Base-by-base conservation (phyloP, 495 filamentous ascomycete species). In the Pyronema domesticum region DNA sequence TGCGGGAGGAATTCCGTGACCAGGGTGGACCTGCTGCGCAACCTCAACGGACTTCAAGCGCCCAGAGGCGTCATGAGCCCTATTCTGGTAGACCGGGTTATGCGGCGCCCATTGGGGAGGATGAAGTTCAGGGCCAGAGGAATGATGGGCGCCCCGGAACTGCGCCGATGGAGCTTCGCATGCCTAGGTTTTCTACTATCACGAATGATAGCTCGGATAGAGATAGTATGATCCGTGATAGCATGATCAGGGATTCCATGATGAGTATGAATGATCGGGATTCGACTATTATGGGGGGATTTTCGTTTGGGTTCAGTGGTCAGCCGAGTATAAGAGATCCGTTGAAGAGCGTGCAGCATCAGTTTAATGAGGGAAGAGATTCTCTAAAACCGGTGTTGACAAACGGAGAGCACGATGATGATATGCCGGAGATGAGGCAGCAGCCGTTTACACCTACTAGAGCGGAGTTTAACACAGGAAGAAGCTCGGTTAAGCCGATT, bases 131-230 rank as follows among this genome's bases (percentile, higher is more conserved):
- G 11, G 10, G 14, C 2, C 8, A 8, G 30, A 19, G 43, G 3
- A 8, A 9, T 18, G n/a, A 34, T 14, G 50, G 19, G 11, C 9
- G 8, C n/a, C 7, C 34, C 3, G 36, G 7, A 7, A 18, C 10
- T 23, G 34, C 37, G 10, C 45, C 45, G 1, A 17, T 50, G 13
- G 47, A 50, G 11, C 10, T 50, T 11, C 50, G 50, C 34, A 54
- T 54, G 52, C 52, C 52, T 7, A 15, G 52, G 43, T 54, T 54
- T 40, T 46, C 40, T 36, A 54, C 52, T 34, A 57, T 58, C 36
- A 57, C 60, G 14, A 53, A 63, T 37, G 59, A 57, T 35, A 51
- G 59, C 15, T 48, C 47, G 19, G 60, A 64, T 14, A 48, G 60
- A 13, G 56, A 62, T 35, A 58, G 56, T 45, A 43, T 62, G 14